phyloP scores from a whole-genome alignment of 108 stramenopile genomes.

The Licmophora abbreviata region DNA sequence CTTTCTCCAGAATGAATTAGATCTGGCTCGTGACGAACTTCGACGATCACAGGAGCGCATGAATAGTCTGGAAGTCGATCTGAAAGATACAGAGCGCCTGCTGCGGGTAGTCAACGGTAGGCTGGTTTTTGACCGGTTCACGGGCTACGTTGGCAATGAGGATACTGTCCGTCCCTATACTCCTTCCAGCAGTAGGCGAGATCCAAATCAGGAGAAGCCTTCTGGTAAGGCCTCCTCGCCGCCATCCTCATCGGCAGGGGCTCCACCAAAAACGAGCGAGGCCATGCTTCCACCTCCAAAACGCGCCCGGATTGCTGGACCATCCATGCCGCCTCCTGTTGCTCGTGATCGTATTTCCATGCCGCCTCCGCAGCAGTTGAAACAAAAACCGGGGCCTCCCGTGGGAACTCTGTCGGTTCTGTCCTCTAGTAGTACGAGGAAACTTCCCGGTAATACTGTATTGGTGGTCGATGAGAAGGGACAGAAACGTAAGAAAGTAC shows the following conservation, averaged over 20 bases:
- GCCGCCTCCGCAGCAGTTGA: slow-evolving; percentile 1
- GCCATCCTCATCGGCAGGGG: background rate
- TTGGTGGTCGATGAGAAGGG: too few species aligned
- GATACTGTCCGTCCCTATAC: background rate
- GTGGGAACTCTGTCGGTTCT: background rate
- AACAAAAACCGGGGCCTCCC: background rate
- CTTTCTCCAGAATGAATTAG: slow-evolving; percentile 60
- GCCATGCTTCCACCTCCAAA: slow-evolving; percentile 16
- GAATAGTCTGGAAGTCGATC: background rate
- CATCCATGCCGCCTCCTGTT: slow-evolving; percentile 10
- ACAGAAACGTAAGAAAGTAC: background rate
- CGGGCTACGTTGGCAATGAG: slow-evolving; percentile 39
- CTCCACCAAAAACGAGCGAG: background rate
- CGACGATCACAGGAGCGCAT: slow-evolving; percentile 17
- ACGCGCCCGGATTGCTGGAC: slow-evolving; percentile 14
- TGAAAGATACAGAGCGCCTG: slow-evolving; percentile 38
- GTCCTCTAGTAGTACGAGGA: background rate
- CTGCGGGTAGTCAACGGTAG: slow-evolving; percentile 58
- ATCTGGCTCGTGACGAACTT: slow-evolving; percentile 40
- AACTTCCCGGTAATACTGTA: too few species aligned
- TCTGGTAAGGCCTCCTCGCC: too few species aligned
- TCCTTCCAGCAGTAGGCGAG: too few species aligned
- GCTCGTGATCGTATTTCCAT: background rate
- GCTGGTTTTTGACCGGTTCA: slow-evolving; percentile 24
- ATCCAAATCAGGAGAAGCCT: too few species aligned